phyloP scores from a whole-genome alignment of 306 rosid species.

The Citrullus colocynthis region DNA sequence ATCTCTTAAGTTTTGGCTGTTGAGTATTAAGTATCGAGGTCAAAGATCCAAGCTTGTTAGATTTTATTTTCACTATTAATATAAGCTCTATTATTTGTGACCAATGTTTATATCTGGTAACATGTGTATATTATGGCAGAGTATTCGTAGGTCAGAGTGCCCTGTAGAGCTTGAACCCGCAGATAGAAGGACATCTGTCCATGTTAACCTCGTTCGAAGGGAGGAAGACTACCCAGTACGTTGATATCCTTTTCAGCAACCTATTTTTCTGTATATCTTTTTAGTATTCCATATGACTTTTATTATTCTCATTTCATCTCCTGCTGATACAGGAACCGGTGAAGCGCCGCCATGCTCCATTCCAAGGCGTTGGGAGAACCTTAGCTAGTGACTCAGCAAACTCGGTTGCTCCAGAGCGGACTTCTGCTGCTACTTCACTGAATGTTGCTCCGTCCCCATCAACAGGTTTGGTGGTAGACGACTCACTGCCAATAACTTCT shows the following conservation, averaged over 20 bases:
- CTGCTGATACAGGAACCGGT: conserved; percentile 44
- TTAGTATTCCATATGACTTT: background rate
- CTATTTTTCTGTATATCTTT: conserved; percentile 1
- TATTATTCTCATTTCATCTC: background rate
- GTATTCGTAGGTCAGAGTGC: conserved; percentile 77
- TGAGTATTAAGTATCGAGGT: background rate
- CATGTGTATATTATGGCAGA: conserved; percentile 32
- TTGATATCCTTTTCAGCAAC: background rate
- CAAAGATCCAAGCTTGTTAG: background rate
- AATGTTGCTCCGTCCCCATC: conserved; percentile 42
- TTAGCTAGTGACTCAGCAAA: conserved; percentile 38
- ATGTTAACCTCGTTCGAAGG: conserved; percentile 44
- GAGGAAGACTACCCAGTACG: conserved; percentile 76
- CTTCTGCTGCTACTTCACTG: conserved; percentile 14
- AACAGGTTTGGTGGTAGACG: conserved; percentile 57
- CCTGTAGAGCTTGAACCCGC: conserved; percentile 79
- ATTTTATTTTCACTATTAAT: background rate
- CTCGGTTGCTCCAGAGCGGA: conserved; percentile 26
- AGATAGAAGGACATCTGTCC: conserved; percentile 46
- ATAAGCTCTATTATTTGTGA: background rate
- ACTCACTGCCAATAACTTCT: conserved; percentile 64
- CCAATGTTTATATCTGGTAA: background rate
- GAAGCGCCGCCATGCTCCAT: conserved; percentile 35
- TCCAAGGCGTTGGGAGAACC: conserved; percentile 88
- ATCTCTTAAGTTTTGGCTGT: background rate